These are phyloP conservation scores for Chalaropsis thielavioides DNA, from an alignment of 2,329 filamentous ascomycete genomes.

Conservation along the genomic window DNA sequence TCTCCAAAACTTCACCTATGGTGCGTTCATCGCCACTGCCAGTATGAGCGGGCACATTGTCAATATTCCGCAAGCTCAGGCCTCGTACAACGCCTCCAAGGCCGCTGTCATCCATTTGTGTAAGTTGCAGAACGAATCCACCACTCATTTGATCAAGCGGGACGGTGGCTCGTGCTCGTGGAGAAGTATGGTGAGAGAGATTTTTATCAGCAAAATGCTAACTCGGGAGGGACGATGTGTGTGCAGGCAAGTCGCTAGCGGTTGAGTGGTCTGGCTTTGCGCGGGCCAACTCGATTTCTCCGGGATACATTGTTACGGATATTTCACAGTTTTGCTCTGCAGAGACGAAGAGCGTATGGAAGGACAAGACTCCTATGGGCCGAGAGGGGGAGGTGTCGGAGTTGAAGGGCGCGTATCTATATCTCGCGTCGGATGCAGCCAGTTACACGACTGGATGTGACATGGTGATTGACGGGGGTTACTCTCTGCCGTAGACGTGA, in stretches of 20 bases:
- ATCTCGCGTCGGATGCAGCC: slow-evolving; percentile 67
- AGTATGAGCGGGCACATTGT: slow-evolving; percentile 67
- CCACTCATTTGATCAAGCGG: too few relatives aligned
- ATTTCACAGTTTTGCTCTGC: slow-evolving; percentile 41
- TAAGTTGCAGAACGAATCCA: slow-evolving; percentile 23
- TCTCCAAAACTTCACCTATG: slow-evolving; percentile 44
- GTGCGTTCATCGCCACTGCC: slow-evolving; percentile 64
- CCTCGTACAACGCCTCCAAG: slow-evolving; percentile 61
- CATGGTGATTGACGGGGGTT: slow-evolving; percentile 63
- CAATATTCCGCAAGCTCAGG: slow-evolving; percentile 62
- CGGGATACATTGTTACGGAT: slow-evolving; percentile 63
- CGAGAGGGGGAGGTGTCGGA: slow-evolving; percentile 59
- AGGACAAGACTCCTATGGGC: slow-evolving; percentile 25
- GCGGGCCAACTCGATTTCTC: slow-evolving; percentile 56
- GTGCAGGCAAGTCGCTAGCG: slow-evolving; percentile 44
- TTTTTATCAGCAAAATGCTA: background rate
- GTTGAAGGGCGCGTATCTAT: slow-evolving; percentile 71
- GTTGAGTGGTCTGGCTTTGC: slow-evolving; percentile 68
- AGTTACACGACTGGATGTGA: slow-evolving; percentile 67
- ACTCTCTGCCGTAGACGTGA: slow-evolving; percentile 37
- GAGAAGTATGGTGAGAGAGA: too few relatives aligned
- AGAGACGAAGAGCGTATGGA: slow-evolving; percentile 59
- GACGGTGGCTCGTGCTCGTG: too few relatives aligned
- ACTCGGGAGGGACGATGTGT: background rate
- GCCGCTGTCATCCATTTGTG: slow-evolving; percentile 47